Percentiles rank a stretch among this genome's conserved stretches.
These are phyloP conservation scores for Leccinellum albellum DNA, from an alignment of 768 basidiomycete genomes.

Conservation along the genomic window DNA sequence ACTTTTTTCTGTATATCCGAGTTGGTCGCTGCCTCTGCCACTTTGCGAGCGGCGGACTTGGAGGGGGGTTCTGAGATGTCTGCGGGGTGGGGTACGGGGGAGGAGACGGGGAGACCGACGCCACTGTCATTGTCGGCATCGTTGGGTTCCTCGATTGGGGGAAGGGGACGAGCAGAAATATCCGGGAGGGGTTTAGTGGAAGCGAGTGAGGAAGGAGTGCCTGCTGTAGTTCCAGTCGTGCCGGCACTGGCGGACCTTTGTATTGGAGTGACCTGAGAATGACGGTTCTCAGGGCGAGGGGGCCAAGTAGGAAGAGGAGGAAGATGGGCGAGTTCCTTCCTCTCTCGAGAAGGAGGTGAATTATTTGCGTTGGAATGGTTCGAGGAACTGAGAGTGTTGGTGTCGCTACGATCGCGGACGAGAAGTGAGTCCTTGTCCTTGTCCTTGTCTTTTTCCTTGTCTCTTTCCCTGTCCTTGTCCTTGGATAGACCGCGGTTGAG, in stretches of 20 bases:
- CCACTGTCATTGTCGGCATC: conserved; percentile 34
- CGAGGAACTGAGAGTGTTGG: conserved; percentile 30
- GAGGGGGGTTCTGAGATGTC: conserved; percentile 24
- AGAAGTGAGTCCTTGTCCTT: conserved; percentile 28
- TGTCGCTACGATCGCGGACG: conserved; percentile 32
- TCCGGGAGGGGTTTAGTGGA: conserved; percentile 75
- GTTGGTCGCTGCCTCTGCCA: conserved; percentile 28
- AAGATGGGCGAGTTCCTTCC: conserved; percentile 45
- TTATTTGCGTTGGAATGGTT: conserved; percentile 18
- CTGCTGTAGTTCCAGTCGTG: conserved; percentile 31
- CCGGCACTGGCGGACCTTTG: conserved; percentile 28
- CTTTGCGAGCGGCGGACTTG: conserved; percentile 36
- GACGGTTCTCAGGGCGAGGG: conserved; percentile 35
- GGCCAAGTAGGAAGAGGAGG: conserved; percentile 72
- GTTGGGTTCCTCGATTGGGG: conserved; percentile 43
- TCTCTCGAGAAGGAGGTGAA: conserved; percentile 46
- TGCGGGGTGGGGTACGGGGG: conserved; percentile 24
- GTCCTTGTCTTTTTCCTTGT: conserved; percentile 16
- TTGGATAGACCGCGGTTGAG: conserved; percentile 61
- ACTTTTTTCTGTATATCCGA: conserved; percentile 77
- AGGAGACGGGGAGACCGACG: conserved; percentile 34
- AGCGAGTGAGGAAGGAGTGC: conserved; percentile 44
- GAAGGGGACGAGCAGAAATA: conserved; percentile 46
- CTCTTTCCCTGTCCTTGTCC: conserved; percentile 17
- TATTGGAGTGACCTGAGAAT: conserved; percentile 23